phyloP scores from a whole-genome alignment of 768 basidiomycete species.

The Leccinum olivaceopallidum region DNA sequence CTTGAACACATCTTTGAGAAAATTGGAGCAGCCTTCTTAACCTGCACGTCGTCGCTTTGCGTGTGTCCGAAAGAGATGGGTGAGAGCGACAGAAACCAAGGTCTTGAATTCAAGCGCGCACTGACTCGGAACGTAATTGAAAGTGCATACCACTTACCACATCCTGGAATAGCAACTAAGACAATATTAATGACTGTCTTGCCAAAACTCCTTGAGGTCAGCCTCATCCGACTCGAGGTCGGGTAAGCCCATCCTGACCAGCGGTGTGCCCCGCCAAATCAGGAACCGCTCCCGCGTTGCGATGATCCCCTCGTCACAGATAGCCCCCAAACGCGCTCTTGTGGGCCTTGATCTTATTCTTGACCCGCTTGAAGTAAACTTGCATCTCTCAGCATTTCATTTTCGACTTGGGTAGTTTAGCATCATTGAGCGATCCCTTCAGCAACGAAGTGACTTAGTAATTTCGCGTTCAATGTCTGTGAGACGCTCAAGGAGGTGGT shows the following conservation, averaged over 20 bases:
- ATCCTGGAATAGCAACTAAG: slow-evolving; percentile 90
- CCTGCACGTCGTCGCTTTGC: slow-evolving; percentile 87
- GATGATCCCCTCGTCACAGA: slow-evolving; percentile 81
- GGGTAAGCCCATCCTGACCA: slow-evolving; percentile 40
- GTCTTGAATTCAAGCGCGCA: slow-evolving; percentile 54
- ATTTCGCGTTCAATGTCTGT: slow-evolving; percentile 68
- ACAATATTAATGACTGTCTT: slow-evolving; percentile 74
- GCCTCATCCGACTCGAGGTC: slow-evolving; percentile 12
- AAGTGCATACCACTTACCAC: slow-evolving; percentile 55
- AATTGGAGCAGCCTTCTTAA: slow-evolving; percentile 60
- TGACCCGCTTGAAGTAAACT: slow-evolving; percentile 83
- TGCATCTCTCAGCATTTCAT: slow-evolving; percentile 76
- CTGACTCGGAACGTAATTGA: not conserved
- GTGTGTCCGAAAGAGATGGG: slow-evolving; percentile 88
- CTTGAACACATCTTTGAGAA: slow-evolving; percentile 68
- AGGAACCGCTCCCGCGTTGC: slow-evolving; percentile 78
- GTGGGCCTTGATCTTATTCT: slow-evolving; percentile 69
- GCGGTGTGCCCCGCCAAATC: slow-evolving; percentile 56
- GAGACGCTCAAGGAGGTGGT: too few relatives aligned
- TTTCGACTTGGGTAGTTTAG: slow-evolving; percentile 59
- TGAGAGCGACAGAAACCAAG: slow-evolving; percentile 75
- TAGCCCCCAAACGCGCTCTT: slow-evolving; percentile 59
- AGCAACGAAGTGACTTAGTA: slow-evolving; percentile 52
- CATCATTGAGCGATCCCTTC: slow-evolving; percentile 32
- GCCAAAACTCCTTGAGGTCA: slow-evolving; percentile 41